Base-by-base conservation (phyloP, 129 eudicot species). In the Lactuca sativa region DNA sequence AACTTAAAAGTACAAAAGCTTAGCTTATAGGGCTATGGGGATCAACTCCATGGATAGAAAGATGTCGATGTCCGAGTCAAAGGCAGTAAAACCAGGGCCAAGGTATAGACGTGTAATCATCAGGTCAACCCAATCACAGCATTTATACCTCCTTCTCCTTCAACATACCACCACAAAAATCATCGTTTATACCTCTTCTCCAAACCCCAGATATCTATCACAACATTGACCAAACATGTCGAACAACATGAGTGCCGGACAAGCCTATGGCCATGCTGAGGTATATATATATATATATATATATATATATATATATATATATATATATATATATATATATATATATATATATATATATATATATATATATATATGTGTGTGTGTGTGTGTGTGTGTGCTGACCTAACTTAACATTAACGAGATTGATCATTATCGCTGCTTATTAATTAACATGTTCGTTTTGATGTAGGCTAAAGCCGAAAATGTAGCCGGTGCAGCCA, bases 391-490 rank as follows among this genome's bases (percentile, higher is more conserved):
- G n/a, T n/a, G n/a, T n/a, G n/a, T 25, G 30, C 30, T 25, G 2
- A 25, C 30, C 30, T 25, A 25, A 25, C 30, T 25, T 25, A 25
- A 25, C 30, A 25, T 25, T 25, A 25, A 25, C 30, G 30, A 25
- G 1, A 43, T 43, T 44, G 8, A 30, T 9, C 9, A 9, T 51
- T 43, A 17, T 10, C 9, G 41, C 12, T 2, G 40, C 31, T 40
- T 40, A 40, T 40, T 47, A 21, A 17, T 56, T 58, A 30, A 33
- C 18, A 41, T 48, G 33, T 52, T 15, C 32, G 17, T 37, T 48
- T 14, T 15, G 32, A 43, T 38, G 40, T 34, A 86, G 93, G 84
- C 79, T 48, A 77, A 84, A 70, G 77, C 87, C 3, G 95, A 84
- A 73, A 65, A 80, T 4, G 59, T 54, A 71, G 47, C 63, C 14